These are phyloP conservation scores for Trichoderma gracile DNA, from an alignment of 2,329 filamentous ascomycete species.

Conservation along the genomic window DNA sequence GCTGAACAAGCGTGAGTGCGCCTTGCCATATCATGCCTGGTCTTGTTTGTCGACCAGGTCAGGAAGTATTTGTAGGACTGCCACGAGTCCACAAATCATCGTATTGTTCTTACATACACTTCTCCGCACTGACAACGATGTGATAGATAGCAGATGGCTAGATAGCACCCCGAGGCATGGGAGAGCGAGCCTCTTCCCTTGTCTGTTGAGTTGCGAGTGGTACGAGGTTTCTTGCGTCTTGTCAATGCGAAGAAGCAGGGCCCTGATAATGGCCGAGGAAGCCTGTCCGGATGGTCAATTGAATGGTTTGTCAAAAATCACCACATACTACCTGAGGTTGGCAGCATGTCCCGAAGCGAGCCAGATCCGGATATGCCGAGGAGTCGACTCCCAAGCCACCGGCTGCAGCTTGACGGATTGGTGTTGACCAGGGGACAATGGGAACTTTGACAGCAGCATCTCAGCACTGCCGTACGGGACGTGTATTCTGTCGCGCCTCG, in stretches of 20 bases:
- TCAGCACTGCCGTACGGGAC: slow-evolving; percentile 1
- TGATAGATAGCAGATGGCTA: too few species aligned
- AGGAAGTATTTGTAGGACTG: too few species aligned
- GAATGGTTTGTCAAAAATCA: neutral
- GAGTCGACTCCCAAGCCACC: neutral
- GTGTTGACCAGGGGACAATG: neutral
- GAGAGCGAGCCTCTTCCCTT: too few species aligned
- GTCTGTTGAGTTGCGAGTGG: too few species aligned
- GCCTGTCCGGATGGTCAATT: neutral
- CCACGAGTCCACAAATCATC: too few species aligned
- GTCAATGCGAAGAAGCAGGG: neutral
- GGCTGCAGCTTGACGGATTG: slow-evolving; percentile 4
- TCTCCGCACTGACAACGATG: too few species aligned
- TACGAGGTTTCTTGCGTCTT: neutral
- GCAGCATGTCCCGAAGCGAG: slow-evolving; percentile 7
- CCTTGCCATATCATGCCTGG: too few species aligned
- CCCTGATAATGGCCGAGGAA: neutral
- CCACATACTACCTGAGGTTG: slow-evolving; percentile 1
- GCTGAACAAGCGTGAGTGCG: too few species aligned
- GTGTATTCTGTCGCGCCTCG: slow-evolving; percentile 3
- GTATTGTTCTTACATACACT: too few species aligned
- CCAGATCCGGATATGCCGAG: slow-evolving; percentile 11
- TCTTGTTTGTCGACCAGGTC: too few species aligned
- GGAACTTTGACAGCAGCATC: too few species aligned
- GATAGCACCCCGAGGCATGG: too few species aligned